A percentile compares a stretch with the other conserved stretches of the same genome.
These are phyloP conservation scores for Cryphonectria radicalis DNA, from an alignment of 2,329 filamentous ascomycete genomes.

Conservation along the genomic window DNA sequence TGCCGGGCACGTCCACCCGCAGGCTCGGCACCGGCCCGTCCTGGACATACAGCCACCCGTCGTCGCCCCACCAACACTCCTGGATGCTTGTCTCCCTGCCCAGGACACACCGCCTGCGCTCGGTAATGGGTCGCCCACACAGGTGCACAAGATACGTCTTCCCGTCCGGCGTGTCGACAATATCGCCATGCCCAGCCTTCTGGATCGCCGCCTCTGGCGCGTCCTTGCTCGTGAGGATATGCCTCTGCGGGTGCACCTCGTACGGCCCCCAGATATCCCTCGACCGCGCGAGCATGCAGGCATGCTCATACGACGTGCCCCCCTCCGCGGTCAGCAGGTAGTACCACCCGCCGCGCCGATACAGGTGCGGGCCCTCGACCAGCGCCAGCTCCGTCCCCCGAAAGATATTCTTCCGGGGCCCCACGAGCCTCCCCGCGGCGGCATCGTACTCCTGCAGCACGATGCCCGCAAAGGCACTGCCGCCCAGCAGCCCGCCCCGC, in stretches of 20 bases:
- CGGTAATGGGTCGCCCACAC: conserved; percentile 54
- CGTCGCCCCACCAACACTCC: conserved; percentile 60
- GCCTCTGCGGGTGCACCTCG: conserved; percentile 60
- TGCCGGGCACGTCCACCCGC: conserved; percentile 54
- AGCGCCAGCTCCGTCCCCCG: conserved; percentile 57
- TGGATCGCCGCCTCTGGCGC: conserved; percentile 54
- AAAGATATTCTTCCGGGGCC: conserved; percentile 60
- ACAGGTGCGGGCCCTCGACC: conserved; percentile 63
- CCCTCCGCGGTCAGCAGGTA: conserved; percentile 65
- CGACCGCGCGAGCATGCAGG: conserved; percentile 61
- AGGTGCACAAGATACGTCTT: conserved; percentile 59
- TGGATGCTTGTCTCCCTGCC: conserved; percentile 63
- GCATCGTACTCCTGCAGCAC: conserved; percentile 62
- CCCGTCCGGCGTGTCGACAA: conserved; percentile 58
- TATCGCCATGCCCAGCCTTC: conserved; percentile 57
- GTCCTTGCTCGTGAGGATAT: conserved; percentile 60
- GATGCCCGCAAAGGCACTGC: conserved; percentile 57
- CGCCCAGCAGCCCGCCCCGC: conserved; percentile 41
- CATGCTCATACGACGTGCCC: conserved; percentile 64
- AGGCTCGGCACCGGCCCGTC: conserved; percentile 60
- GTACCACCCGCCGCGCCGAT: conserved; percentile 62
- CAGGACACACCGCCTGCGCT: conserved; percentile 56
- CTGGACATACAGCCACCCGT: conserved; percentile 68
- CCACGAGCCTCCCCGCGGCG: conserved; percentile 52
- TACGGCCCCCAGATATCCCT: conserved; percentile 64